Conservation (phyloP, 2,329 filamentous ascomycete genomes). For the Blastomyces silverae region DNA sequence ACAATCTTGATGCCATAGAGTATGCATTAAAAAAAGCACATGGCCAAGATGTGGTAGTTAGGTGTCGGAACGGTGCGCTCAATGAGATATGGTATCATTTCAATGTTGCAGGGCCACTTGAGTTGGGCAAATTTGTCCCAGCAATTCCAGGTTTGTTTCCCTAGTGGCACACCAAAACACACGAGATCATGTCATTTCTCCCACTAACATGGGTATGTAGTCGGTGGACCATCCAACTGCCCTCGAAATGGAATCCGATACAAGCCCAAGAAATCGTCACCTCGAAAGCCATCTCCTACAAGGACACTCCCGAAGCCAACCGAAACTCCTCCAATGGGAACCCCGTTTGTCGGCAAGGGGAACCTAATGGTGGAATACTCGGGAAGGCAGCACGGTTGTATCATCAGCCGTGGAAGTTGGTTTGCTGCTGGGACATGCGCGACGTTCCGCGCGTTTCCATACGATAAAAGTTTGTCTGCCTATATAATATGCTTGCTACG, state of each 20-base stretch:
- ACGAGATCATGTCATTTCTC: not conserved
- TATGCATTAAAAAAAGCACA: conserved; percentile 44
- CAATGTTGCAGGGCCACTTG: conserved; percentile 50
- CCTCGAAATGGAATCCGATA: conserved; percentile 59
- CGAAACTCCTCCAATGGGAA: conserved; percentile 22
- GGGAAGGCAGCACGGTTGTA: conserved; percentile 48
- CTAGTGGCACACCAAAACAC: not conserved
- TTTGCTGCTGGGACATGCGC: conserved; percentile 62
- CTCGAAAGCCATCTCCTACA: conserved; percentile 18
- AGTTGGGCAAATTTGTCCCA: conserved; percentile 55
- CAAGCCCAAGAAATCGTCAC: conserved; percentile 47
- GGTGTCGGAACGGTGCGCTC: conserved; percentile 44
- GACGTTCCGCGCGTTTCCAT: conserved; percentile 30
- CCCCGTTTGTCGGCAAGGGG: conserved; percentile 53
- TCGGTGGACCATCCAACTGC: conserved; percentile 55
- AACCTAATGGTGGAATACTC: conserved; percentile 49
- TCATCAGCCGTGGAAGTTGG: conserved; percentile 62
- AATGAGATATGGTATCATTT: conserved; percentile 53
- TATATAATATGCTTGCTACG: not conserved
- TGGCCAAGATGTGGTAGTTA: conserved; percentile 45
- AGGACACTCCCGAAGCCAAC: conserved; percentile 19
- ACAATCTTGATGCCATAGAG: conserved; percentile 47
- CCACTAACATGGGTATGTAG: conserved; percentile 23
- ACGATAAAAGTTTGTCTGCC: not conserved
- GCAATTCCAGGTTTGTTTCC: conserved; percentile 41